phyloP scores from a whole-genome alignment of 345 rosid species.

The Eucalyptus globulus region DNA sequence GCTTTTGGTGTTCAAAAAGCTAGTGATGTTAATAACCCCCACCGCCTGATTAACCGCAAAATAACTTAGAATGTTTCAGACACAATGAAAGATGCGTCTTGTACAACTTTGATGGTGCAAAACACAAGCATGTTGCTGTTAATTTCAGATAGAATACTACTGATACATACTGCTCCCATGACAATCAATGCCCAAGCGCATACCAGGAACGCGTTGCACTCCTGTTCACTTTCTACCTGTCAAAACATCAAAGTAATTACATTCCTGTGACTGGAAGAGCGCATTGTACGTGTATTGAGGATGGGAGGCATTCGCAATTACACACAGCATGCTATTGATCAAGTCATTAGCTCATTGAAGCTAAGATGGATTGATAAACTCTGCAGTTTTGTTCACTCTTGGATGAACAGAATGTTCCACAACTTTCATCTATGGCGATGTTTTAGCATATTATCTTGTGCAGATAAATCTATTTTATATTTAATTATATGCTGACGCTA shows the following conservation, averaged over 20 bases:
- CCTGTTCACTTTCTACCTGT: not conserved
- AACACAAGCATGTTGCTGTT: not conserved
- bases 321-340: not conserved
- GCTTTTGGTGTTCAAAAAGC: not conserved
- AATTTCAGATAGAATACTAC: not conserved
- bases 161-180: not conserved
- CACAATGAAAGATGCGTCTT: not conserved
- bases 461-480: not conserved
- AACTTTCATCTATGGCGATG: not conserved
- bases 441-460: not conserved
- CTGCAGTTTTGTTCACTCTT: not conserved
- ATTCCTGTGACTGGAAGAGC: not conserved
- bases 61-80: not conserved
- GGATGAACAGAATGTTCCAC: not conserved
- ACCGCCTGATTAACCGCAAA: not conserved
- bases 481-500: accelerated
- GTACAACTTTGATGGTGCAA: not conserved
- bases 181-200: not conserved
- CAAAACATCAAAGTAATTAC: not conserved
- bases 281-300: not conserved
- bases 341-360: not conserved
- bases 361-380: not conserved
- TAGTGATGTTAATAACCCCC: not conserved
- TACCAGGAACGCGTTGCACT: not conserved
- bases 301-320: not conserved